Evolutionary conservation across 345 rosid species (phyloP), one percentile per base, ranked within the genome.

Genomic region (Corymbia maculata): DNA sequence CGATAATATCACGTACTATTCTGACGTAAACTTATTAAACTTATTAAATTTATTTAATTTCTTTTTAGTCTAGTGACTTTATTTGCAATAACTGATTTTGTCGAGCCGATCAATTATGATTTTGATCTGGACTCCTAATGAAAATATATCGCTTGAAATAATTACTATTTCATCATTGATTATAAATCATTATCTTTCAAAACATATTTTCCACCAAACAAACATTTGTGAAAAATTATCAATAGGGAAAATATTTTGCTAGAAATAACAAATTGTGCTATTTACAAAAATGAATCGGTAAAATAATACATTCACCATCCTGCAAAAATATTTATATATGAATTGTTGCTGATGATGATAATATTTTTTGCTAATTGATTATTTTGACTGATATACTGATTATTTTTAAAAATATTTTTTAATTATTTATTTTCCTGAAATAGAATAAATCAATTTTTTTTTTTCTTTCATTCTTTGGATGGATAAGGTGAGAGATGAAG

Each of bases 181-280:
- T 3, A 3, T 53, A 21, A 22, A 36, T 36, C 4, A 53, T 53
- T 53, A 1, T 17, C 21, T 53, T 19, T 3, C 21, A 4, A 19
- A 21, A 53, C 24, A 53, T 53, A 19, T 19, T 53, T 1, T 19
- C 7, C 0, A 0, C 19, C 4, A 2, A 52, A 52, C 14, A 19
- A 36, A 36, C 42, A 36, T 4, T 36, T 4, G 42, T 36, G 42
- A 36, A 36, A 36, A 36, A 36, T 36, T 2, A 36, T 36, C 42
- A 36, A 36, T 16, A 14, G 1, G 21, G 19, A 7, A 1, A 7
- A 53, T 1, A 53, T 8, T 57, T 57, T 57, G 9, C 5, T 22
- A 57, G 9, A 57, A 57, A 22, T 57, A 4, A 22, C 24, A 13
- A 24, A 10, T 57, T 22, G 0, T 13, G 1, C 9, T 22, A 1